phyloP scores from a whole-genome alignment of 768 basidiomycete species.

The Boletus edulis region DNA sequence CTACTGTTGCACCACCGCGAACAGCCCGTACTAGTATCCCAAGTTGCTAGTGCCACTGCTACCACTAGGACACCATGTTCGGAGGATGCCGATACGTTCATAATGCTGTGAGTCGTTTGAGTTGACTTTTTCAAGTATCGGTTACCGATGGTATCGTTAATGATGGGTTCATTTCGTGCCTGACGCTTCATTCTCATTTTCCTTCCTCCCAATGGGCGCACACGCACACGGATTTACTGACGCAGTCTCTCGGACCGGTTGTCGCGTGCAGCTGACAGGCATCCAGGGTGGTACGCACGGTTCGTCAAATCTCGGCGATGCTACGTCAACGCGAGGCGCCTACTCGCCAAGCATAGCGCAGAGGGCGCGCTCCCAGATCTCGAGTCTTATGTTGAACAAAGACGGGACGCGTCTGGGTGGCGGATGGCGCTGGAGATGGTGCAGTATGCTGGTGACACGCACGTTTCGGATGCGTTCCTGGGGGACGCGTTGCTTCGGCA shows the following conservation, averaged over 20 bases:
- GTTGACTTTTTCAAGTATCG: background rate
- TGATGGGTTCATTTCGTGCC: conserved; percentile 1
- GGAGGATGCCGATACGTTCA: conserved; percentile 11
- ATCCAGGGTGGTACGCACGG: conserved; percentile 40
- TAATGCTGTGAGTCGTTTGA: conserved; percentile 17
- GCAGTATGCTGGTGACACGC: conserved; percentile 49
- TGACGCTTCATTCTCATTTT: background rate
- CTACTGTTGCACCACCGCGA: conserved; percentile 39
- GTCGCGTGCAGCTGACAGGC: conserved; percentile 32
- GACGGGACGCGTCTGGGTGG: conserved; percentile 49
- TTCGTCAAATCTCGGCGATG: conserved; percentile 38
- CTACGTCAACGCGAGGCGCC: conserved; percentile 33
- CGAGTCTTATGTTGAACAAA: conserved; percentile 44
- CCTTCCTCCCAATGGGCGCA: background rate
- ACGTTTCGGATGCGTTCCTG: conserved; percentile 31
- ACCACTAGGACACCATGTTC: background rate
- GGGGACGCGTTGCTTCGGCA: conserved; percentile 28
- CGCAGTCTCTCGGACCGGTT: conserved; percentile 41
- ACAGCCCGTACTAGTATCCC: conserved; percentile 10
- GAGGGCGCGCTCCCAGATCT: conserved; percentile 34
- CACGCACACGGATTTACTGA: background rate
- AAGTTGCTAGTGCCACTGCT: too few species aligned
- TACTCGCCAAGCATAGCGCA: conserved; percentile 24
- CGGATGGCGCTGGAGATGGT: conserved; percentile 51
- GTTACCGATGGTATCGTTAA: conserved; percentile 9